phyloP scores from a whole-genome alignment of 495 filamentous ascomycete species.

The Tuber borchii region DNA sequence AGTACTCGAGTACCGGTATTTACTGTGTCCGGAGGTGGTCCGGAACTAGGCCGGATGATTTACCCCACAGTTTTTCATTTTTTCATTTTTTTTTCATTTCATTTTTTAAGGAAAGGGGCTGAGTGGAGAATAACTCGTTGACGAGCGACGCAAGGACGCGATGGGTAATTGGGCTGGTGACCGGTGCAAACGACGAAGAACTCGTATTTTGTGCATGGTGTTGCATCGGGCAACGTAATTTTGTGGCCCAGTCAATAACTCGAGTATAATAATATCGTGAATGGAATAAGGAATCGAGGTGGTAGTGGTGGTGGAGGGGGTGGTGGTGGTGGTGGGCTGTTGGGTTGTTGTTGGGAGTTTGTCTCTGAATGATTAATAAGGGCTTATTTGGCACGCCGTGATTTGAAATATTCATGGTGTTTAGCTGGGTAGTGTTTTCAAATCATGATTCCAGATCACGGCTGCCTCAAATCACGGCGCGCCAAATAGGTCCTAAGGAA shows the following conservation, averaged over 20 bases:
- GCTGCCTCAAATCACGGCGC: too few relatives aligned
- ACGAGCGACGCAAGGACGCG: neutral
- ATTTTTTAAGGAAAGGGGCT: neutral
- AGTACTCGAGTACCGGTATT: neutral
- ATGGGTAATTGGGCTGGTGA: neutral
- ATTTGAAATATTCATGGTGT: too few relatives aligned
- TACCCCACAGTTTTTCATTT: neutral
- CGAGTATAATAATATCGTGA: neutral
- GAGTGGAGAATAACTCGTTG: neutral
- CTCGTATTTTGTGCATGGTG: neutral
- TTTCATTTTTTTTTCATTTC: neutral
- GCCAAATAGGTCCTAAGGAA: too few relatives aligned
- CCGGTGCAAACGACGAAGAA: neutral
- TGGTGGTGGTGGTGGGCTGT: too few relatives aligned
- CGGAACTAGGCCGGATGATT: neutral
- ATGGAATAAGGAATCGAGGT: too few relatives aligned
- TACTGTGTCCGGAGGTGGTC: neutral
- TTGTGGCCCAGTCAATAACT: neutral
- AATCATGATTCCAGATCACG: too few relatives aligned
- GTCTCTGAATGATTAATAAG: neutral
- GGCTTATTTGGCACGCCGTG: too few relatives aligned
- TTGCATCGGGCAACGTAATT: neutral
- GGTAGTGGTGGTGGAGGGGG: too few relatives aligned
- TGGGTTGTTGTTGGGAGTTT: neutral
- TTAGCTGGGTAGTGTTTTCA: too few relatives aligned